Conservation (phyloP, 202 grass and related monocot genomes). For the Panicum hallii region DNA sequence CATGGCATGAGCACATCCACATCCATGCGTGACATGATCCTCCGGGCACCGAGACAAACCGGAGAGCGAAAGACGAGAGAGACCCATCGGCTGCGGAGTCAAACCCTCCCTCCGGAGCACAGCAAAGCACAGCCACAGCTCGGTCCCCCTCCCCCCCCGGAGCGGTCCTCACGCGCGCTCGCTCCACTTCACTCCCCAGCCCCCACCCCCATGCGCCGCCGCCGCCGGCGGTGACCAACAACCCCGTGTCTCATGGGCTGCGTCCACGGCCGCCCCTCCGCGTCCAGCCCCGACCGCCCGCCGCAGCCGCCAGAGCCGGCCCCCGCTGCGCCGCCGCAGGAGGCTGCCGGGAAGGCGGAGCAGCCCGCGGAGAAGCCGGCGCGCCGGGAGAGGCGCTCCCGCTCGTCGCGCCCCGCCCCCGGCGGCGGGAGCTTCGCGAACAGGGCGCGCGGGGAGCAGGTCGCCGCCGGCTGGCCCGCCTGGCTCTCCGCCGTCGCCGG, state of each 20-base stretch:
- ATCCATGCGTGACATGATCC: constrained; percentile 2
- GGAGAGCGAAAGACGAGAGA: neutral
- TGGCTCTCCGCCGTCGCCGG: constrained; percentile 85
- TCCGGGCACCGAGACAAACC: constrained; percentile 5
- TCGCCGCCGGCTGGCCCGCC: constrained; percentile 82
- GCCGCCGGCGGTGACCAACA: constrained; percentile 57
- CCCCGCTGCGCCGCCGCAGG: neutral
- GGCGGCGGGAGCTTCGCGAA: constrained; percentile 61
- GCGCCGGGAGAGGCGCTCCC: constrained; percentile 52
- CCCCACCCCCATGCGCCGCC: constrained; percentile 18
- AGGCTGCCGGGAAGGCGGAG: constrained; percentile 7
- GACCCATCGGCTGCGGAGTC: constrained; percentile 37
- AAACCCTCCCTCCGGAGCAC: constrained; percentile 46
- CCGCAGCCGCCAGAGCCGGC: constrained; percentile 40
- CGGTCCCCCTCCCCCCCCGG: constrained; percentile 30
- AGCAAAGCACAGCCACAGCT: constrained; percentile 11
- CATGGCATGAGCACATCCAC: constrained; percentile 37
- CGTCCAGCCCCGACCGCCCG: constrained; percentile 41
- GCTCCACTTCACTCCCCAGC: constrained; percentile 35
- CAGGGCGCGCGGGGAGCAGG: constrained; percentile 74
- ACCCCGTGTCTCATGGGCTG: constrained; percentile 65
- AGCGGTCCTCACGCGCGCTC: constrained; percentile 26
- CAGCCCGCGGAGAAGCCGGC: constrained; percentile 37
- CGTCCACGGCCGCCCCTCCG: constrained; percentile 65
- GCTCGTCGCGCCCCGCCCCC: constrained; percentile 38